Base-by-base conservation (phyloP, 164 flowering plant species). In the Tinospora cordifolia region DNA sequence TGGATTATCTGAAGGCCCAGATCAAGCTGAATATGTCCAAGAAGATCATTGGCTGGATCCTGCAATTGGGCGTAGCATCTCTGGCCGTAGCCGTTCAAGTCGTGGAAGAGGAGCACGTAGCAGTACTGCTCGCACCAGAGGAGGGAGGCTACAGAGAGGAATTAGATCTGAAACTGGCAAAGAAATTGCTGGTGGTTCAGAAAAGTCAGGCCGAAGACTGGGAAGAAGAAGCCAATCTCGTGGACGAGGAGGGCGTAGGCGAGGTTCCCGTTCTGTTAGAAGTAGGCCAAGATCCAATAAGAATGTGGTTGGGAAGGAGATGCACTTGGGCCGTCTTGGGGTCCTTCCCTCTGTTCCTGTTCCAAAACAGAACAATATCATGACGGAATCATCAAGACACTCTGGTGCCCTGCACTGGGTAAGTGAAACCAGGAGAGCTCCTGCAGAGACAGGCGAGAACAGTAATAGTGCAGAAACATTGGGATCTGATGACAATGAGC, bases 221-320 rank as follows among this genome's bases (percentile, higher is more conserved):
- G 80, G 77, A 27, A 75, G 84, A 81, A 86, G 82, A 81, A 82
- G 84, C 34, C 82, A 76, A 59, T 19, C 83, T 25, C 87, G 86
- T 63, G 90, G 83, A 49, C 77, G 83, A 68, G 89, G 83, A 67
- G 90, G 91, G 46, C 86, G 80, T 22, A 83, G 72, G 69, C 75
- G 84, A 27, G 87, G 90, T 26, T 85, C 84, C 39, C 85, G 88
- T 30, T 80, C 87, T 6, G 72, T 73, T 17, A 80, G 84, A 77
- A 82, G 79, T 67, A 71, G 80, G 69, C 84, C 71, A 71, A 87
- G 75, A 67, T 49, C 85, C 21, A 80, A 59, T 24, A 83, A 85
- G 73, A 74, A 64, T 58, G 76, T 68, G 39, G 79, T 63, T 41
- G 65, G 59, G 40, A 74, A 75, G 71, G 67, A 38, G 47, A 49